Conservation (phyloP, 2,329 filamentous ascomycete genomes). For the Aspergillus clavatus region DNA sequence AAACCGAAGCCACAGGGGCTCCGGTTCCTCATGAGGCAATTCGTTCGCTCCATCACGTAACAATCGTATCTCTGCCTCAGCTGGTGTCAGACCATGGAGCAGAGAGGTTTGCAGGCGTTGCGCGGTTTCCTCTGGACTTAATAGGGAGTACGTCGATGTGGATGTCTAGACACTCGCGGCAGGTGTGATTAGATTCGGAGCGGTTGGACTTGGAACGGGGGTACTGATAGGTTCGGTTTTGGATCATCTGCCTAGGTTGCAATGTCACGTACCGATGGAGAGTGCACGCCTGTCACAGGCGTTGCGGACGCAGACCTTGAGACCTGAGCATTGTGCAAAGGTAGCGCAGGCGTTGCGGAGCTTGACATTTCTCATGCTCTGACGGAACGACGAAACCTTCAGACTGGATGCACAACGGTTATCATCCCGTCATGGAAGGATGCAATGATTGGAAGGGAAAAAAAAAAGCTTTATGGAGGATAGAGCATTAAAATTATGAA, state of each 20-base stretch:
- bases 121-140: slow-evolving; percentile 75
- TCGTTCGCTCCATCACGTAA: slow-evolving; percentile 85
- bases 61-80: slow-evolving; percentile 74
- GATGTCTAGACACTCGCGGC: slow-evolving; percentile 32
- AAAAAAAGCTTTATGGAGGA: background rate
- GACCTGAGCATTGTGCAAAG: slow-evolving; percentile 50
- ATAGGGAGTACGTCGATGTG: slow-evolving; percentile 53
- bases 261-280: slow-evolving; percentile 31
- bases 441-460: background rate
- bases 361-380: slow-evolving; percentile 58
- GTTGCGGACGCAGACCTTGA: slow-evolving; percentile 28
- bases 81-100: slow-evolving; percentile 70
- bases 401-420: slow-evolving; percentile 16
- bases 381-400: slow-evolving; percentile 12
- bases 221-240: too few relatives aligned
- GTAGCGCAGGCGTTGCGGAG: slow-evolving; percentile 54
- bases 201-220: slow-evolving; percentile 6
- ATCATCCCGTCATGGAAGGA: slow-evolving; percentile 23
- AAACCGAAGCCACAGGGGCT: slow-evolving; percentile 92
- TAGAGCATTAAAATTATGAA: background rate
- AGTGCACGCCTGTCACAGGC: slow-evolving; percentile 22
- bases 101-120: slow-evolving; percentile 76
- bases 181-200: slow-evolving; percentile 15
- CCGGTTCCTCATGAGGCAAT: slow-evolving; percentile 86
- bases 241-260: too few relatives aligned